Evolutionary conservation across 352 stramenopile species (phyloP).

Genomic region (Blastocystis sp.): DNA sequence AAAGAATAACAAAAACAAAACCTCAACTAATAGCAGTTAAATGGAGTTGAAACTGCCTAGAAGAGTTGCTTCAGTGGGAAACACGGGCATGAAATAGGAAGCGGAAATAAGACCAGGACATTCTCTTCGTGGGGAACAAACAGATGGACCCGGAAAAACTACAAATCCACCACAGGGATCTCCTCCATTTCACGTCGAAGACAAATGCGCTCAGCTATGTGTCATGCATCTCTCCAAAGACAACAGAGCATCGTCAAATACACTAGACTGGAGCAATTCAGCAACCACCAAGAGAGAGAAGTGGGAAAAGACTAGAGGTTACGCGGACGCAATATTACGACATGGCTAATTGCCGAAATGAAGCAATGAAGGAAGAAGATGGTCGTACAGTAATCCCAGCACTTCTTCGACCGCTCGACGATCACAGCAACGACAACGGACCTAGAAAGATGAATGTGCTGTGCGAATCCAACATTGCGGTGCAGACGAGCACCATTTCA

Average conservation of each 20-base stretch:
- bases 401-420: slow-evolving; percentile 57
- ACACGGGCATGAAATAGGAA: too few relatives aligned
- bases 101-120: too few relatives aligned
- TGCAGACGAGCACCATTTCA: slow-evolving; percentile 18
- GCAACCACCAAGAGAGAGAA: slow-evolving; percentile 21
- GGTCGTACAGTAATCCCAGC: slow-evolving; percentile 63
- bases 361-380: slow-evolving; percentile 46
- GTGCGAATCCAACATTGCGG: background rate
- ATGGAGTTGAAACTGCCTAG: too few relatives aligned
- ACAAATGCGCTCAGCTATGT: slow-evolving; percentile 49
- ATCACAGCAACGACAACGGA: slow-evolving; percentile 32
- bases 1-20: too few relatives aligned
- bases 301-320: slow-evolving; percentile 37
- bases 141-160: background rate
- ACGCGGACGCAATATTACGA: background rate
- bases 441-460: background rate
- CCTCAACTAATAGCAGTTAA: too few relatives aligned
- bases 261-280: slow-evolving; percentile 2
- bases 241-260: slow-evolving; percentile 43
- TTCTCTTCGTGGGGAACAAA: background rate
- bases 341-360: slow-evolving; percentile 31
- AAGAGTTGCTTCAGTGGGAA: too few relatives aligned
- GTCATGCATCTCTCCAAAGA: background rate
- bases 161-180: slow-evolving; percentile 33
- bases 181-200: slow-evolving; percentile 40